Base-by-base conservation (phyloP, 305 asterid genomes). In the Rubia tinctorum region DNA sequence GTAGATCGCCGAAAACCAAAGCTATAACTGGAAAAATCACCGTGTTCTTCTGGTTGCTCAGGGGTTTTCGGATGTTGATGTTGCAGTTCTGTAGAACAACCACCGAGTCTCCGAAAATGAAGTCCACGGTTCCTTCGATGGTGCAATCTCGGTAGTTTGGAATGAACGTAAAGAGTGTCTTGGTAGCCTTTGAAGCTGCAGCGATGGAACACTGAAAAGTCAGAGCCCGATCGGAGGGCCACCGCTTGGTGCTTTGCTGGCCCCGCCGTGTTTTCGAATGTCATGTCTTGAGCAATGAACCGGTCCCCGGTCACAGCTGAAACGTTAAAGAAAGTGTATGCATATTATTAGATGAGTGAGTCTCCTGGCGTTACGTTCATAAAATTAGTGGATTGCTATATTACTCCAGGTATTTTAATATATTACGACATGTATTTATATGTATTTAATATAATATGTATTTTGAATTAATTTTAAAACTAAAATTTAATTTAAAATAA, bases 141-240 rank as follows among this genome's bases (percentile, higher is more conserved):
- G 76, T 71, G 42, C 90, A 87, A 0, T 84, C 77, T 18, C 90
- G 86, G 18, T 80, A 88, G 20, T 1, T 76, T 85, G 22, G 88
- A 61, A 71, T 86, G 78, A 59, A 81, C 86, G 39, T 84, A 84
- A 10, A 88, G 80, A 22, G 90, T 86, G 81, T 88, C 93, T 61
- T 86, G 93, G 51, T 88, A 79, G 59, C 90, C 89, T 55, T 69
- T 81, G 76, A 88, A 88, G 72, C 92, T 81, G 79, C 92, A 86
- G 0, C 73, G n/a, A 68, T 76, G 79, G 76, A 88, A 84, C 2
- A 84, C 72, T 6, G 89, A 88, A 53, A 81, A 71, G 61, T 88
- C 90, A 2, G 90, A 81, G 30, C 81, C 73, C 0, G 89, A 84
- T 0, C 90, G 89, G 14, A 88, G 80, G 44, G 92, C 92, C 17